phyloP scores from a whole-genome alignment of 345 rosid genomes.

The Kandelia obovata region DNA sequence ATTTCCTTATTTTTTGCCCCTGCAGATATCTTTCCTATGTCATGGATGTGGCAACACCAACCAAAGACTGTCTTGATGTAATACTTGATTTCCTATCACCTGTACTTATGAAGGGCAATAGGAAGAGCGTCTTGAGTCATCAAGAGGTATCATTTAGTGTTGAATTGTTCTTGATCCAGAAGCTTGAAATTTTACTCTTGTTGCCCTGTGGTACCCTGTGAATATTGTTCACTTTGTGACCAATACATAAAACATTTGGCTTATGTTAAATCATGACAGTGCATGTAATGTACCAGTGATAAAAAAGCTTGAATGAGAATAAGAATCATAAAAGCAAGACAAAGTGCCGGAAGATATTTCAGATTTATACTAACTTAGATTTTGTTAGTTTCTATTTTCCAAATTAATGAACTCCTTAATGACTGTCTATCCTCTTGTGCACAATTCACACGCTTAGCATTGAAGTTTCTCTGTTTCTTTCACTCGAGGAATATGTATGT shows the following conservation, averaged over 20 bases:
- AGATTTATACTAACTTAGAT: neutral
- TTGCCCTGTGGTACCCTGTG: neutral
- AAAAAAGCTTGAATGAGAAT: neutral
- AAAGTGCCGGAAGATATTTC: neutral
- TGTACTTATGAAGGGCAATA: constrained; percentile 24
- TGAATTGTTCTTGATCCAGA: neutral
- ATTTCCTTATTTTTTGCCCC: neutral
- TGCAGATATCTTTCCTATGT: constrained; percentile 27
- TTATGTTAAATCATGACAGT: too few species aligned
- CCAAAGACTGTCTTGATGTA: constrained; percentile 28
- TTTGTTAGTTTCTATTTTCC: neutral
- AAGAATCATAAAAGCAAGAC: neutral
- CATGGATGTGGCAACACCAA: constrained; percentile 35
- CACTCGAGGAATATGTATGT: neutral
- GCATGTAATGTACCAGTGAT: neutral
- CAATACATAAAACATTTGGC: neutral
- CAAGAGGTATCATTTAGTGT: constrained; percentile 23
- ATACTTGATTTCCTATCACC: constrained; percentile 22
- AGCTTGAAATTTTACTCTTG: neutral
- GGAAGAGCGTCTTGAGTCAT: constrained; percentile 26
- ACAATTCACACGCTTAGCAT: neutral
- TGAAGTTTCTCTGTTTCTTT: neutral
- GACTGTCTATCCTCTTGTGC: neutral
- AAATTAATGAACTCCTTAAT: neutral
- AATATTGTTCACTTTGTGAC: neutral